Base-by-base conservation (phyloP, 2,329 filamentous ascomycete genomes). In the Cytospora leucostoma region DNA sequence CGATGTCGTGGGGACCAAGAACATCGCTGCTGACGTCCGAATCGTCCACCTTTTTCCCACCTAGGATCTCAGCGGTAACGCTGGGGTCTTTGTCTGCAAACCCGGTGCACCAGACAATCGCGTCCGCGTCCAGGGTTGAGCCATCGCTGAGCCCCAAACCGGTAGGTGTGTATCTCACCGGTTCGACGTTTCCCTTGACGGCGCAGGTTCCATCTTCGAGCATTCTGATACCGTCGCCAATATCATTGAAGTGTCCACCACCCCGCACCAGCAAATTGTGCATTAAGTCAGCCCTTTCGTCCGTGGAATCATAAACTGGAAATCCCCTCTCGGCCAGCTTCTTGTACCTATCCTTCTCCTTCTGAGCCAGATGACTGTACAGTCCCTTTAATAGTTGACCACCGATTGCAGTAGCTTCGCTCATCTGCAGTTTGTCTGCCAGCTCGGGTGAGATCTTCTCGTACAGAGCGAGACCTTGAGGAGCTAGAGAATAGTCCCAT, bases 61-160 rank as follows among this genome's bases (percentile, higher is more conserved):
- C 71, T 6, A 74, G 53, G 1, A 75, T 68, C 21, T 71, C 71
- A 1, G 68, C 66, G 0, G 71, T 72, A 1, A 66, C 70, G 4
- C 66, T 58, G 3, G 72, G 66, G 55, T 80, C 69, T 35, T 64
- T 67, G 64, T 74, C 72, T 7, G 58, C 67, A 63, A 74, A 79
- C 7, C 77, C 77, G 0, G 76, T 79, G 64, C 76, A 78, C 76
- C 77, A 78, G 4, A 78, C 63, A 2, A 79, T 68, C 1, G 74
- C 76, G 65, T 79, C 76, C 0, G 71, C 71, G 1, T 76, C 74
- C 13, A 74, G 52, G 1, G 15, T 63, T 47, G 67, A 75, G 7
- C 73, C 74, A 57, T 79, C 76, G 0, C 70, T 72, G 33, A 78
- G 71, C 8, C 38, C 63, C 33, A 78, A 63, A 0, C 75, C 76